Evolutionary conservation across 164 flowering plant species (phyloP).

Genomic region (Magnolia changhungtana): DNA sequence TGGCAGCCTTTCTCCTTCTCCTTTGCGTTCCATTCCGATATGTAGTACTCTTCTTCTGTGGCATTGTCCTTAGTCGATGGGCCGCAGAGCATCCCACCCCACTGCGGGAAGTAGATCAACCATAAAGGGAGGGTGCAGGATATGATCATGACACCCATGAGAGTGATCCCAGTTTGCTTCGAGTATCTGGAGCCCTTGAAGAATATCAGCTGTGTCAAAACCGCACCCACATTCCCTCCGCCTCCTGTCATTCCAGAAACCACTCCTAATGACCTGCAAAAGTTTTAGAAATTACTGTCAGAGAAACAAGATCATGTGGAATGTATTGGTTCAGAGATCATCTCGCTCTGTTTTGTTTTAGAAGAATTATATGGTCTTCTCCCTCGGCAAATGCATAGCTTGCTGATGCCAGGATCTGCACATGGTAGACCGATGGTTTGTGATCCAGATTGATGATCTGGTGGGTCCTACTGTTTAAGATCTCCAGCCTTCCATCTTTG

Average conservation of each 20-base stretch:
- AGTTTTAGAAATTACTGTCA: not conserved
- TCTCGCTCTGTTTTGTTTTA: not conserved
- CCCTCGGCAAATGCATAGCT: not conserved
- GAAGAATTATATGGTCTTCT: not conserved
- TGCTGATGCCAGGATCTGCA: not conserved
- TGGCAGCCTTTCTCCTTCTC: conserved; percentile 66
- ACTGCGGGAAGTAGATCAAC: conserved; percentile 80
- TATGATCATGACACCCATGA: conserved; percentile 88
- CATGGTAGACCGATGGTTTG: not conserved
- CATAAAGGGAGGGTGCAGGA: conserved; percentile 57
- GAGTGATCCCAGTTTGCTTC: conserved; percentile 67
- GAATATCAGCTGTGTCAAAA: conserved; percentile 78
- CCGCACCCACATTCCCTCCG: conserved; percentile 88
- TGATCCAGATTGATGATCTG: not conserved
- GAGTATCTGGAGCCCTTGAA: conserved; percentile 71
- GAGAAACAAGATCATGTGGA: not conserved
- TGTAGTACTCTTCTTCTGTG: conserved; percentile 76
- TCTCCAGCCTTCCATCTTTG: too few relatives aligned
- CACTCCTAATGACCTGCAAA: conserved; percentile 72
- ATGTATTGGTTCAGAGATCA: not conserved
- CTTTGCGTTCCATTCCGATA: conserved; percentile 57
- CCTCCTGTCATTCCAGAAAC: conserved; percentile 96
- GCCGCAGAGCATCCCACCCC: conserved; percentile 88
- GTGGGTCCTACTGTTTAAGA: not conserved
- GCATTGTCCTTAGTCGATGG: conserved; percentile 43